phyloP scores from a whole-genome alignment of 1,284 basidiomycete species.

The Trichosporon coremiiforme region DNA sequence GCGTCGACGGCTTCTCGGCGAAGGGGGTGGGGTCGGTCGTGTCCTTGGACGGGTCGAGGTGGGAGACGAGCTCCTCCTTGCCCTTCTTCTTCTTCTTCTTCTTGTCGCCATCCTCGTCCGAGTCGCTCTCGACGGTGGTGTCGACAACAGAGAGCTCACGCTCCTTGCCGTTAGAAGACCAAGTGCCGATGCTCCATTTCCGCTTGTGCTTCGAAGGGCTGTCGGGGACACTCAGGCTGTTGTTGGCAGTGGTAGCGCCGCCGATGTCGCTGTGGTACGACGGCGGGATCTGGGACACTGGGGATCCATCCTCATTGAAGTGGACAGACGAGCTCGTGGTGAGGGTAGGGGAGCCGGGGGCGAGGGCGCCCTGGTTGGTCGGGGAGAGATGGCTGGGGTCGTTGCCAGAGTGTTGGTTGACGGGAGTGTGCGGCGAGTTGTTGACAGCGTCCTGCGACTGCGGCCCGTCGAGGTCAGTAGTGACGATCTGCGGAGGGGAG shows the following conservation, averaged over 20 bases:
- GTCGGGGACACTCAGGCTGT: slow-evolving; percentile 6
- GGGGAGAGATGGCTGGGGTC: slow-evolving; percentile 42
- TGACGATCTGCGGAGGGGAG: slow-evolving; percentile 44
- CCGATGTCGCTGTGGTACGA: slow-evolving; percentile 51
- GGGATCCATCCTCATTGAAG: slow-evolving; percentile 43
- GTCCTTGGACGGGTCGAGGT: slow-evolving; percentile 60
- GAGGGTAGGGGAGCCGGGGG: slow-evolving; percentile 49
- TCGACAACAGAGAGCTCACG: slow-evolving; percentile 24
- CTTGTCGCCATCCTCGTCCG: slow-evolving; percentile 8
- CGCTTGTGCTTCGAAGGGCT: slow-evolving; percentile 34
- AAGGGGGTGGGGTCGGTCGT: slow-evolving; percentile 72
- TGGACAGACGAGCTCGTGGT: slow-evolving; percentile 46
- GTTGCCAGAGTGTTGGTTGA: slow-evolving; percentile 22
- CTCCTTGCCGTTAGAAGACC: slow-evolving; percentile 34
- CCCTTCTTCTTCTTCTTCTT: slow-evolving; percentile 28
- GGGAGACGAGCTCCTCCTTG: slow-evolving; percentile 42
- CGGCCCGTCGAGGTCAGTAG: slow-evolving; percentile 44
- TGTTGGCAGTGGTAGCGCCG: slow-evolving; percentile 57
- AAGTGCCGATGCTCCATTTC: slow-evolving; percentile 41
- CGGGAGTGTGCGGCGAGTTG: slow-evolving; percentile 24
- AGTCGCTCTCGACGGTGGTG: slow-evolving; percentile 10
- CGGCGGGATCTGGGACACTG: slow-evolving; percentile 43
- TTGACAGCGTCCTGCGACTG: slow-evolving; percentile 18
- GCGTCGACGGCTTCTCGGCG: slow-evolving; percentile 68
- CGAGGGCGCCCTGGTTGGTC: slow-evolving; percentile 30